phyloP scores from a whole-genome alignment of 805 yeast species.

The Myxozyma geophila region DNA sequence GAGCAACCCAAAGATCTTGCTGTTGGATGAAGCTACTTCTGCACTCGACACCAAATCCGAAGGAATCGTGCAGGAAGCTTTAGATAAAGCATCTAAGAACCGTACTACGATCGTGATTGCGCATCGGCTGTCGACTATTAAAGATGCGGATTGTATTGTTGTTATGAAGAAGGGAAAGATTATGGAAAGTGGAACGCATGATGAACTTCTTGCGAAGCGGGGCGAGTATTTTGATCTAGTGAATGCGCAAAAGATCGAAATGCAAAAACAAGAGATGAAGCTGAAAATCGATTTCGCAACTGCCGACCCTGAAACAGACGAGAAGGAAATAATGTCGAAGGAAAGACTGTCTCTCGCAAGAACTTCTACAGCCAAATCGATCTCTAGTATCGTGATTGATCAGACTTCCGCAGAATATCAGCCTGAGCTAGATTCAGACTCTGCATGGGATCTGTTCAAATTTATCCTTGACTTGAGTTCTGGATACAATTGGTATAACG shows the following conservation, averaged over 20 bases:
- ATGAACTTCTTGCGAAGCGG: slow-evolving; percentile 37
- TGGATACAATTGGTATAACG: slow-evolving; percentile 1
- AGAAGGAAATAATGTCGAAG: slow-evolving; percentile 1
- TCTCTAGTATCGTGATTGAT: slow-evolving; percentile 1
- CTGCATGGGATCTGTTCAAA: slow-evolving; percentile 7
- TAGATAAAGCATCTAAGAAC: slow-evolving; percentile 43
- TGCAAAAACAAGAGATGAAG: slow-evolving; percentile 11
- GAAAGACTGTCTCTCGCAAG: neutral
- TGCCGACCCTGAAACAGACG: neutral
- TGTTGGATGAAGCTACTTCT: slow-evolving; percentile 69
- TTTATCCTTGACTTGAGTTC: slow-evolving; percentile 5
- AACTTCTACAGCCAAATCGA: slow-evolving; percentile 12
- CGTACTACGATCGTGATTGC: slow-evolving; percentile 58
- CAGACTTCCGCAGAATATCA: neutral
- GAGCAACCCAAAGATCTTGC: slow-evolving; percentile 56
- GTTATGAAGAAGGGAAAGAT: slow-evolving; percentile 53
- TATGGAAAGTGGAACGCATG: slow-evolving; percentile 47
- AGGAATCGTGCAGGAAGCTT: slow-evolving; percentile 60
- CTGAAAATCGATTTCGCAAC: neutral
- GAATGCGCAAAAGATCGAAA: slow-evolving; percentile 39
- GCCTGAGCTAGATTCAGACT: neutral
- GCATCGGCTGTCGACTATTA: slow-evolving; percentile 56
- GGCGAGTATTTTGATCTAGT: slow-evolving; percentile 41
- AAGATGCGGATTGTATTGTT: slow-evolving; percentile 54
- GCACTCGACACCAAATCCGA: slow-evolving; percentile 67